A percentile compares a stretch with the other conserved stretches of the same genome.
These are phyloP conservation scores for Asclepias syriaca DNA, from an alignment of 257 asterid genomes.

Conservation along the genomic window DNA sequence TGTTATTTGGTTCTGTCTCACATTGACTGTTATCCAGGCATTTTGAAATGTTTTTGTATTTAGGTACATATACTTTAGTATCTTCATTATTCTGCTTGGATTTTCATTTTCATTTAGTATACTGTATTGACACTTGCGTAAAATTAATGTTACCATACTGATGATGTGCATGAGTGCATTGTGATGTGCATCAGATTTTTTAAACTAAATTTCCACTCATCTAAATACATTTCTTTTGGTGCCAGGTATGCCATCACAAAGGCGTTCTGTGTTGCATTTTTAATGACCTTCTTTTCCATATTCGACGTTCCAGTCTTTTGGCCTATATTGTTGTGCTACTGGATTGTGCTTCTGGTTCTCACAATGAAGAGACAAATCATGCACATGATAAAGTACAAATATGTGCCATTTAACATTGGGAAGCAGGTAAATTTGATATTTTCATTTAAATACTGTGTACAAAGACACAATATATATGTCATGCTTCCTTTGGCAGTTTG, in stretches of 20 bases:
- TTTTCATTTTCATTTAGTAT: background rate
- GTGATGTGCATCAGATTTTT: background rate
- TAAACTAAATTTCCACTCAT: background rate
- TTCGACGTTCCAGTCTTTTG: constrained; percentile 94
- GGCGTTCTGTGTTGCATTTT: constrained; percentile 73
- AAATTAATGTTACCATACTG: background rate
- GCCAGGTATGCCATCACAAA: constrained; percentile 91
- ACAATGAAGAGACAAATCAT: constrained; percentile 90
- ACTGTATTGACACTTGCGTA: background rate
- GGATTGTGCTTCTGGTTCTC: constrained; percentile 77
- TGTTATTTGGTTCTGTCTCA: background rate
- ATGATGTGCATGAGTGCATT: background rate
- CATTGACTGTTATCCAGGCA: background rate
- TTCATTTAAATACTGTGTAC: background rate
- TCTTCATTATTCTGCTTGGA: background rate
- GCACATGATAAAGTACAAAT: constrained; percentile 90
- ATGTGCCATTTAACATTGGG: constrained; percentile 74
- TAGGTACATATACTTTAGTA: background rate
- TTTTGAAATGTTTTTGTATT: background rate
- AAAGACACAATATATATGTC: background rate
- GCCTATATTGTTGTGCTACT: constrained; percentile 83
- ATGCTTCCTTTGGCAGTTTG: background rate
- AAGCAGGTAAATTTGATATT: constrained; percentile 56
- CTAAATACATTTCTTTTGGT: constrained; percentile 6
- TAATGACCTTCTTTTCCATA: constrained; percentile 79